Evolutionary conservation across 345 rosid genomes (phyloP).

Genomic region (Anacardium occidentale): DNA sequence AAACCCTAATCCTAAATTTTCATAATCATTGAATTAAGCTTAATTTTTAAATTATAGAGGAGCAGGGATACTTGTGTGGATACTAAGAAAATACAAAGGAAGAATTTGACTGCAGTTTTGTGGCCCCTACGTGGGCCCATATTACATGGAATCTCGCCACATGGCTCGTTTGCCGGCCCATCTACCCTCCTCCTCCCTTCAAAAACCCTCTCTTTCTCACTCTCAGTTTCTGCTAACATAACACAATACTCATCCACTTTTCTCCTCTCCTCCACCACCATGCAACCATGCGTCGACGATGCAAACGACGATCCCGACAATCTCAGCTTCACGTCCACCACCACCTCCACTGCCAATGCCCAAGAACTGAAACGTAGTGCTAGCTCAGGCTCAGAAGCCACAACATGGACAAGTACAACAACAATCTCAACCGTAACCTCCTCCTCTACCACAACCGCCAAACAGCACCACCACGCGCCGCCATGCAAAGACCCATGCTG

Average conservation of each 20-base stretch:
- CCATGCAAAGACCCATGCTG: conserved; percentile 49
- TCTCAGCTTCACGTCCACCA: conserved; percentile 44
- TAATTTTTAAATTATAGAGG: no score
- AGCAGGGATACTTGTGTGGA: no score
- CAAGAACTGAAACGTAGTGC: conserved; percentile 33
- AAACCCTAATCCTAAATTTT: no score
- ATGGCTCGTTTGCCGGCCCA: conserved; percentile 50
- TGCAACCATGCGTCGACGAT: conserved; percentile 31
- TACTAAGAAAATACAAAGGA: not conserved
- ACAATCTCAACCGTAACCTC: conserved; percentile 25
- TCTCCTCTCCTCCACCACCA: conserved; percentile 14
- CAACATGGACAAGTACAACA: conserved; percentile 34
- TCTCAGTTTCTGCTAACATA: not conserved
- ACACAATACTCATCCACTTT: no score
- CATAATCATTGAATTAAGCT: no score
- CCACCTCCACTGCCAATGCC: conserved; percentile 20
- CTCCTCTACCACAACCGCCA: conserved; percentile 28
- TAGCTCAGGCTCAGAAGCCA: conserved; percentile 40
- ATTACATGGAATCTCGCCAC: conserved; percentile 26
- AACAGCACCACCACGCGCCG: conserved; percentile 40
- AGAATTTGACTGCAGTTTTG: not conserved
- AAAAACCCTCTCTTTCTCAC: conserved; percentile 17
- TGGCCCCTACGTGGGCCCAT: conserved; percentile 26
- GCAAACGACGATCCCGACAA: conserved; percentile 37
- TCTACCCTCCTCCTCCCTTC: not conserved